Evolutionary conservation across 73 alveolate species (phyloP), one percentile per base, ranked within the genome.

Genomic region (Uronychia setigera): DNA sequence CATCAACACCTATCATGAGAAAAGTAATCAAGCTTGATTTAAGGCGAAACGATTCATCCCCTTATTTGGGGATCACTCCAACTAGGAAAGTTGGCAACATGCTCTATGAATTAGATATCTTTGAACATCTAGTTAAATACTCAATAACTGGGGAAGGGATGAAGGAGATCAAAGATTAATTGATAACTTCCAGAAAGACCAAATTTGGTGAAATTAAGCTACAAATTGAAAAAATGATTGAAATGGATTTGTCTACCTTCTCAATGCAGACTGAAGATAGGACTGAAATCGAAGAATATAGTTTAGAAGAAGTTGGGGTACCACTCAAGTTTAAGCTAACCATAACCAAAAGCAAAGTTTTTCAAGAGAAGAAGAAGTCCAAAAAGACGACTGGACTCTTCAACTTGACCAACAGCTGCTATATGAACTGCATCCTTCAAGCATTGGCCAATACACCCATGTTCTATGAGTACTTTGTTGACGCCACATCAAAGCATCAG

Each of bases 331-430:
- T 46, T 19, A 46, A 19, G n/a, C 67, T 46, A 5, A 46, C 5
- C n/a, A 83, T 84, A 0, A 26, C 32, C 1, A 86, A 85, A 26
- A 14, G n/a, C 9, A 77, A 59, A 33, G 34, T 14, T 9, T 74
- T 83, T 1, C 33, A 35, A 46, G 5, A 11, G 57, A 46, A 33
- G 25, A 25, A 77, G 9, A 29, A 1, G n/a, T 0, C 31, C 19
- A 0, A 11, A 19, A 77, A 82, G 58, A 80, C 86, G 30, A 27
- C 0, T 32, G 97, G 97, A 0, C 81, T 92, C 59, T 60, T 1
- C 57, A 93, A 93, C 80, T 78, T 93, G 67, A 95, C 94, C 9
- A 93, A 93, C 84, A 85, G 95, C 29, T 93, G 97, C 78, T 93
- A 93, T 82, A 60, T 93, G 93, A 93, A 93, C 86, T 84, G 94